Evolutionary conservation across 1,284 basidiomycete species (phyloP).

Genomic region (Cryptococcus sp.): DNA sequence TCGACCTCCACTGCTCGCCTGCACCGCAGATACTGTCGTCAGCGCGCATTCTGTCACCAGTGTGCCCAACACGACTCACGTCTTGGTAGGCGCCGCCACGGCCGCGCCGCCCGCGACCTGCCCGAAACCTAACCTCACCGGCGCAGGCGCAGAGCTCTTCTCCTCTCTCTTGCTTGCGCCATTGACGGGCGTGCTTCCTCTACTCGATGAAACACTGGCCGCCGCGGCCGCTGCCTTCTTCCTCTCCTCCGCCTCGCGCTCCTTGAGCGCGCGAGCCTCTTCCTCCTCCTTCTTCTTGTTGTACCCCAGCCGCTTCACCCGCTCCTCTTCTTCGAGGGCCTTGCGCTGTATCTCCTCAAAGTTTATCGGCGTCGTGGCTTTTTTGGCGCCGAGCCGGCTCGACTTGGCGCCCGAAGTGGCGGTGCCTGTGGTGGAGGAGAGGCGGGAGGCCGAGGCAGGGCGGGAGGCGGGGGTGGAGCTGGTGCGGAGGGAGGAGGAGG

Average conservation of each 20-base stretch:
- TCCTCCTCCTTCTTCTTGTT: slow-evolving; percentile 74
- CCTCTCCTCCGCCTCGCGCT: slow-evolving; percentile 56
- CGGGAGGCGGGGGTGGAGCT: slow-evolving; percentile 52
- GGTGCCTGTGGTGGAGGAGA: slow-evolving; percentile 45
- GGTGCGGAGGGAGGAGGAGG: slow-evolving; percentile 51
- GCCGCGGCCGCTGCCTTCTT: slow-evolving; percentile 55
- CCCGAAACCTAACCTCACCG: slow-evolving; percentile 72
- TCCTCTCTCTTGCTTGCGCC: slow-evolving; percentile 38
- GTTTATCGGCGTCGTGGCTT: slow-evolving; percentile 69
- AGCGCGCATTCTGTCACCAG: not conserved
- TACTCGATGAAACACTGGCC: slow-evolving; percentile 25
- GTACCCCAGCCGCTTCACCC: slow-evolving; percentile 83
- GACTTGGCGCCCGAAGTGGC: slow-evolving; percentile 57
- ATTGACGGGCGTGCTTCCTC: slow-evolving; percentile 21
- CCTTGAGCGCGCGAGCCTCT: slow-evolving; percentile 51
- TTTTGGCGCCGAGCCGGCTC: slow-evolving; percentile 74
- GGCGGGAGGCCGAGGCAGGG: slow-evolving; percentile 52
- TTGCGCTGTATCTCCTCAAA: slow-evolving; percentile 88
- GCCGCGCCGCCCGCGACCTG: slow-evolving; percentile 60
- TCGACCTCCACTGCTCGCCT: slow-evolving; percentile 55
- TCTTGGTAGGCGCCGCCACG: slow-evolving; percentile 50
- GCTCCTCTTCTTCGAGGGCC: slow-evolving; percentile 81
- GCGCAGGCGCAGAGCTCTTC: slow-evolving; percentile 35
- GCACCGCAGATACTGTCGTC: not conserved
- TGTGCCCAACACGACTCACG: slow-evolving; percentile 47